Conservation (phyloP, 179 eudicot species). For the Spergularia azorica region DNA sequence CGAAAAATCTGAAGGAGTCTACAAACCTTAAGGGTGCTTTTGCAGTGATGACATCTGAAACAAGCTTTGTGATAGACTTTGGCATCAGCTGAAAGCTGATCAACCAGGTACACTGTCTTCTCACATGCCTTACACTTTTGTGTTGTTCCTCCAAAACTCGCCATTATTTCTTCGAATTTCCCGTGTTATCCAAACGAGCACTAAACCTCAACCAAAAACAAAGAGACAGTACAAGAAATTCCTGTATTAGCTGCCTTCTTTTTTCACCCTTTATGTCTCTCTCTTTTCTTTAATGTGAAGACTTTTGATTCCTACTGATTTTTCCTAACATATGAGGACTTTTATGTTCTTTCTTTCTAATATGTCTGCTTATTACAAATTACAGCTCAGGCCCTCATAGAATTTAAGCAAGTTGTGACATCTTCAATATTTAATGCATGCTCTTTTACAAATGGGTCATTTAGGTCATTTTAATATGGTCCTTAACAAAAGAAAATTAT, state of each 20-base stretch:
- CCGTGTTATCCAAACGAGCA: neutral
- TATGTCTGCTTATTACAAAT: neutral
- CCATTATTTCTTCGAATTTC: conserved; percentile 38
- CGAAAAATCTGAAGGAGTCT: neutral
- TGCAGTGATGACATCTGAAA: conserved; percentile 93
- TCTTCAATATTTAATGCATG: neutral
- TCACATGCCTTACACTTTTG: conserved; percentile 95
- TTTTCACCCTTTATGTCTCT: too few species aligned
- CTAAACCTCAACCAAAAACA: neutral
- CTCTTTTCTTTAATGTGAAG: too few species aligned
- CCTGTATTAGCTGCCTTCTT: too few species aligned
- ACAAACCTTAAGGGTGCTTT: conserved; percentile 83
- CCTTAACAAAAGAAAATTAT: neutral
- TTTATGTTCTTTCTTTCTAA: neutral
- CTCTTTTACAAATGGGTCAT: neutral
- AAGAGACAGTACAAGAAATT: neutral
- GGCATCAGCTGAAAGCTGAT: conserved; percentile 73
- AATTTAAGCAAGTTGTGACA: conserved; percentile 9
- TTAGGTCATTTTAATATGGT: neutral
- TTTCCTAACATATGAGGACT: neutral
- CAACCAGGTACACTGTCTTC: conserved; percentile 89
- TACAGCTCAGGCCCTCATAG: conserved; percentile 3
- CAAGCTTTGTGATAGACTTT: conserved; percentile 84
- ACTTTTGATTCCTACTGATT: too few species aligned
- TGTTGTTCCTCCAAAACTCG: conserved; percentile 81